Evolutionary conservation across 2,329 filamentous ascomycete genomes (phyloP).

Genomic region (Cladosporium sp.): DNA sequence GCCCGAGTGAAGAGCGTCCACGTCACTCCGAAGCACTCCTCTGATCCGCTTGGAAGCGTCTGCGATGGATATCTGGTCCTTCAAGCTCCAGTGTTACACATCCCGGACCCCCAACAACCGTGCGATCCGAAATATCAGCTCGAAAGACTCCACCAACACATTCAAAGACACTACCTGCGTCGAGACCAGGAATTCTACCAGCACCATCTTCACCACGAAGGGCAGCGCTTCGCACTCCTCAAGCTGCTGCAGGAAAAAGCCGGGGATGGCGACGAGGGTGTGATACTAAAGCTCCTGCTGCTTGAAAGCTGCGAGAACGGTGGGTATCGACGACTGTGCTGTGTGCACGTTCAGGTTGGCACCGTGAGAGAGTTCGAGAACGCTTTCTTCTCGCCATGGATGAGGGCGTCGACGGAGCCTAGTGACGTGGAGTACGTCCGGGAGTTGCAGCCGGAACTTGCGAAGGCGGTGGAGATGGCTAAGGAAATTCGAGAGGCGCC

Average conservation of each 20-base stretch:
- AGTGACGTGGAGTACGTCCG: background rate
- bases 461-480: too few species aligned
- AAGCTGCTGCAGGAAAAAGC: background rate
- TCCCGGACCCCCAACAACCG: background rate
- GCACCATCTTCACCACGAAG: constrained; percentile 4
- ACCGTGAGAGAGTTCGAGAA: background rate
- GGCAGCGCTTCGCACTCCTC: constrained; percentile 9
- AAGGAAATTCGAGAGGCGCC: too few species aligned
- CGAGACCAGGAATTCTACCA: constrained; percentile 5
- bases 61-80: background rate
- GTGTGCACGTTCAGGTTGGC: background rate
- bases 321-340: background rate
- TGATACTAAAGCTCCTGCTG: constrained; percentile 1
- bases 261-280: background rate
- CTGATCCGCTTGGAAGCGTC: background rate
- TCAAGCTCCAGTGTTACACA: background rate
- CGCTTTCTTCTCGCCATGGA: background rate
- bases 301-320: constrained; percentile 10
- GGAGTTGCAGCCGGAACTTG: background rate
- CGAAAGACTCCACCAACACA: background rate
- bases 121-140: background rate
- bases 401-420: background rate
- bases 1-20: constrained; percentile 6
- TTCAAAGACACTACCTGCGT: background rate
- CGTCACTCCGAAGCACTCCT: background rate